Evolutionary conservation across 495 filamentous ascomycete genomes (phyloP), one percentile per base, ranked within the genome.

Genomic region (Cudoniella acicularis): DNA sequence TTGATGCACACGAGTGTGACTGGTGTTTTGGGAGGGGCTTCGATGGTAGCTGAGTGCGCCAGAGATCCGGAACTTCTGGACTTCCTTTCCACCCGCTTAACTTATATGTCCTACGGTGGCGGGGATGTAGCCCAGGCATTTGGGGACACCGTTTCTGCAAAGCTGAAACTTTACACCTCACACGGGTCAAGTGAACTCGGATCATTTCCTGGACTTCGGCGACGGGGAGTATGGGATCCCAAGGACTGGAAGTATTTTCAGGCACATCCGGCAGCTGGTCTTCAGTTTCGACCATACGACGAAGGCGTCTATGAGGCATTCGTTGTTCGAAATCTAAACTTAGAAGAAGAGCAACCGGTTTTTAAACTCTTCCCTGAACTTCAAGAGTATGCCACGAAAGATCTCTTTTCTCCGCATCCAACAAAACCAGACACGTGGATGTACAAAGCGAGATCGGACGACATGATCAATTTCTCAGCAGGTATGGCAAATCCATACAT

Each of bases 401-500:
- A 87, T 60, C 67, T 87, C 20, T 87, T 74, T 62, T 64, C 61
- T 18, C 73, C 66, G 6, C 84, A 87, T 61, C 81, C 83, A 0
- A 74, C 73, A 0, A 59, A 74, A 24, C 69, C 74, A 0, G 59
- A 79, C 40, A 59, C 77, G 40, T 87, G 80, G 82, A 65, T 68
- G 10, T 82, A 78, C 50, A 57, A 67, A 18, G 80, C 80, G 6
- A 74, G 85, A 10, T 58, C 67, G 0, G 85, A 87, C 58, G 83
- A 84, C 64, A 73, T 87, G 49, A 80, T 87, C 49, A 82, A 85
- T 2, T 79, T 87, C 56, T 77, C 73, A 17, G 86, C 79, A 66
- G 84, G 82, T 24, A 87, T 86, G 67, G 59, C 83, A 2, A 85
- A 84, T 59, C 83, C 84, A 0, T 64, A 78, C 4, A 69, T 70